These are phyloP conservation scores for Eucalyptus tenuipes DNA, from an alignment of 345 rosid species.

Conservation along the genomic window DNA sequence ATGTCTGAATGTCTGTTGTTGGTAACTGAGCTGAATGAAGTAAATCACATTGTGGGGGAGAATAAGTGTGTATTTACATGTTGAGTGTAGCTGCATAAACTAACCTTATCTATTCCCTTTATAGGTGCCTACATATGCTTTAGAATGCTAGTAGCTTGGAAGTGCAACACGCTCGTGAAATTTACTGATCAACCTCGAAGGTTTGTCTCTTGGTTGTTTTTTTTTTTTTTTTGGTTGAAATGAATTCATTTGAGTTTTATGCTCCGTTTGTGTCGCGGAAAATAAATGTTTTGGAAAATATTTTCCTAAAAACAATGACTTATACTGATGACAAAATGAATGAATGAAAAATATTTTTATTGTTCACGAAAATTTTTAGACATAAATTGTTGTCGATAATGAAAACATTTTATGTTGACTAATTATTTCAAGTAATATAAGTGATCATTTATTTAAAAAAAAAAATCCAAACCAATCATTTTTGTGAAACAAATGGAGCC, in stretches of 20 bases:
- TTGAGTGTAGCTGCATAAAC: not conserved
- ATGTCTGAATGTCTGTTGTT: not conserved
- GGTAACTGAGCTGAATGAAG: not conserved
- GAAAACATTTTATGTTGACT: not conserved
- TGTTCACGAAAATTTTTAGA: too few species aligned
- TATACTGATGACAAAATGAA: not conserved
- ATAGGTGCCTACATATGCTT: constrained; percentile 30
- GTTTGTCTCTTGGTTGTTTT: not conserved
- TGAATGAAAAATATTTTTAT: too few species aligned
- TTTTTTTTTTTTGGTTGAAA: not conserved
- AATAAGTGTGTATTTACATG: not conserved
- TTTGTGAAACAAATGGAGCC: not conserved
- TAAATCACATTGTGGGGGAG: not conserved
- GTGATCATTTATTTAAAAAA: not conserved
- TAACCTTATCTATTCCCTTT: not conserved
- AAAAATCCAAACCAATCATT: not conserved
- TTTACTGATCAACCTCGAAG: not conserved
- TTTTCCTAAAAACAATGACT: not conserved
- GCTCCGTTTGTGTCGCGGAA: not conserved
- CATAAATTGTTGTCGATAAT: too few species aligned
- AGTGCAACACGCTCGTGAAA: not conserved
- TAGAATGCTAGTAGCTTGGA: constrained; percentile 19
- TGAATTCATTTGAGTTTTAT: not conserved
- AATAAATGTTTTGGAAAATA: not conserved
- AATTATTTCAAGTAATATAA: not conserved